These are phyloP conservation scores for Leavenworthia alabamica DNA, from an alignment of 345 rosid species.

Conservation along the genomic window DNA sequence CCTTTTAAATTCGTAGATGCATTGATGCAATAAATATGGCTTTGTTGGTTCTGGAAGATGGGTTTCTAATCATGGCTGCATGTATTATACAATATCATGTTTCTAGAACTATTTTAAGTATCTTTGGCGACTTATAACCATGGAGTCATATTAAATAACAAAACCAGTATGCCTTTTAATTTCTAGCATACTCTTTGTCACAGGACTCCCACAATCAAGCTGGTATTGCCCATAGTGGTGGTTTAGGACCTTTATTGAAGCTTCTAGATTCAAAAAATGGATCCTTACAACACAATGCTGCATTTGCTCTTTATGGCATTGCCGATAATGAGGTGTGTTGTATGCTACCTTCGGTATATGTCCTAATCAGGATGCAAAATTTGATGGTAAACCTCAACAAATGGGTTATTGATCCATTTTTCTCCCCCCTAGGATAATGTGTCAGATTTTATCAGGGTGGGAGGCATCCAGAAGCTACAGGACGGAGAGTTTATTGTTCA, in stretches of 20 bases:
- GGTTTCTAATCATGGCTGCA: not conserved
- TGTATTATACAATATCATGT: not conserved
- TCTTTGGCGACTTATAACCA: not conserved
- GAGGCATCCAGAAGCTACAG: constrained; percentile 92
- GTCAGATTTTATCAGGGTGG: constrained; percentile 89
- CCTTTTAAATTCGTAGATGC: not conserved
- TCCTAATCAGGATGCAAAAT: not conserved
- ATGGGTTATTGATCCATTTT: constrained; percentile 28
- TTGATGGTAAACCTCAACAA: constrained; percentile 18
- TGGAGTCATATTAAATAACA: not conserved
- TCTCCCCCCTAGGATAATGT: constrained; percentile 76
- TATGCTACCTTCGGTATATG: not conserved
- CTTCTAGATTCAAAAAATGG: constrained; percentile 96
- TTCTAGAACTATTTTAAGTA: not conserved
- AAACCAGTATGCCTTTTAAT: not conserved
- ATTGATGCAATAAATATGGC: not conserved
- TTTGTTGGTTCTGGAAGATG: not conserved
- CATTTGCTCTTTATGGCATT: constrained; percentile 97
- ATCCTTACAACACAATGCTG: constrained; percentile 97
- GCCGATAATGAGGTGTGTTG: constrained; percentile 91
- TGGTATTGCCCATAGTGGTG: constrained; percentile 93
- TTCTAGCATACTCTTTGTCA: constrained; percentile 8
- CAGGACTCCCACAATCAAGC: constrained; percentile 97
- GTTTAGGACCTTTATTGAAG: constrained; percentile 77
- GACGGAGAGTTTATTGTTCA: constrained; percentile 97